phyloP scores from a whole-genome alignment of 257 asterid genomes.

The Catharanthus roseus region DNA sequence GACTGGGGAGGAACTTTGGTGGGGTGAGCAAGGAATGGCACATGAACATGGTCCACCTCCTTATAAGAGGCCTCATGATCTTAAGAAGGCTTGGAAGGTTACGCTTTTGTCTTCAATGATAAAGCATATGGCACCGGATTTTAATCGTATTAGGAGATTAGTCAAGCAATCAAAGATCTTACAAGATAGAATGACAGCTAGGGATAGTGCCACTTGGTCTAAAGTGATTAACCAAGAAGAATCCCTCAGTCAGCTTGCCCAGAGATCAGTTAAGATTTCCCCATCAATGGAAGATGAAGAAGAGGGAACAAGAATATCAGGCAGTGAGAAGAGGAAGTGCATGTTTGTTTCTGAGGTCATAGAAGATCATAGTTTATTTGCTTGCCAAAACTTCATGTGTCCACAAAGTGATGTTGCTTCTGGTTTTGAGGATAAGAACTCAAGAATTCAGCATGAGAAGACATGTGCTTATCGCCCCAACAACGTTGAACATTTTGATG shows the following conservation, averaged over 20 bases:
- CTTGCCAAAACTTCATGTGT: slow-evolving; percentile 17
- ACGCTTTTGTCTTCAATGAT: slow-evolving; percentile 51
- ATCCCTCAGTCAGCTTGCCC: slow-evolving; percentile 21
- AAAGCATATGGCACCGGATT: slow-evolving; percentile 48
- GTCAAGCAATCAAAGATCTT: slow-evolving; percentile 53
- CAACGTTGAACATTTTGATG: background rate
- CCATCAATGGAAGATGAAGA: slow-evolving; percentile 11
- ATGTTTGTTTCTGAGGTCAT: slow-evolving; percentile 2
- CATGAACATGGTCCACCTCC: slow-evolving; percentile 50
- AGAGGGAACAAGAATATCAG: background rate
- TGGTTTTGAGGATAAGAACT: slow-evolving; percentile 29
- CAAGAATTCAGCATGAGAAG: slow-evolving; percentile 21
- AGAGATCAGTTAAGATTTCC: slow-evolving; percentile 30
- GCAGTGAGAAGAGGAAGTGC: slow-evolving; percentile 36
- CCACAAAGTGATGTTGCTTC: slow-evolving; percentile 14
- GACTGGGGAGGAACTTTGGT: slow-evolving; percentile 50
- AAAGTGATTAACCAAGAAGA: slow-evolving; percentile 49
- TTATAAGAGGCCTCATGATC: slow-evolving; percentile 56
- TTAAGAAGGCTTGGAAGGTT: slow-evolving; percentile 58
- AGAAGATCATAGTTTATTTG: background rate
- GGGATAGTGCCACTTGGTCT: slow-evolving; percentile 45
- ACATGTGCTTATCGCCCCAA: background rate
- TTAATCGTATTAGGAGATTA: slow-evolving; percentile 34
- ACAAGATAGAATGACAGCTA: slow-evolving; percentile 62
- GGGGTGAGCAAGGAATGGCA: slow-evolving; percentile 55